A percentile compares a stretch with the other conserved stretches of the same genome.
Conservation (phyloP, 148 eudicot genomes). For the Rhododendron henanense region DNA sequence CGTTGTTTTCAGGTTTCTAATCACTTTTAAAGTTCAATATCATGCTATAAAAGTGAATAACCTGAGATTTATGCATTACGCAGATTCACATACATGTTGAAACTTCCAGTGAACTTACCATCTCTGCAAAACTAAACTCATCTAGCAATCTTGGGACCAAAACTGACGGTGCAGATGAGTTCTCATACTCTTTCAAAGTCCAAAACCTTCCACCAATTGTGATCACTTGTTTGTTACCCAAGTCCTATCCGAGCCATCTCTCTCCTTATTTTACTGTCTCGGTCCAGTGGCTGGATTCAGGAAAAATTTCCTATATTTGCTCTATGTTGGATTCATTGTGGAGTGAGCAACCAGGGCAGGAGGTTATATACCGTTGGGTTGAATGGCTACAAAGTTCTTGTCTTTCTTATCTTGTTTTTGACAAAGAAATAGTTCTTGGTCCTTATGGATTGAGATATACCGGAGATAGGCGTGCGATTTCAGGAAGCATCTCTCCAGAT, state of each 20-base stretch:
- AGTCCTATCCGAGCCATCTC: constrained; percentile 76
- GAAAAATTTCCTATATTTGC: constrained; percentile 61
- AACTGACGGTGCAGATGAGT: constrained; percentile 34
- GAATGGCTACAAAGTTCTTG: constrained; percentile 74
- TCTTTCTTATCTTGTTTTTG: constrained; percentile 67
- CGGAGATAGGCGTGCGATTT: constrained; percentile 77
- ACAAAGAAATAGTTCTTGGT: constrained; percentile 64
- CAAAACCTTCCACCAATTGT: constrained; percentile 76
- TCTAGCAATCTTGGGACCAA: constrained; percentile 20
- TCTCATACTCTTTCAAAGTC: constrained; percentile 67
- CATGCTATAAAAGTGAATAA: neutral
- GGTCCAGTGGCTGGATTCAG: constrained; percentile 74
- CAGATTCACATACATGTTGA: constrained; percentile 74
- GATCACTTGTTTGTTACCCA: constrained; percentile 74
- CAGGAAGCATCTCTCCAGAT: constrained; percentile 72
- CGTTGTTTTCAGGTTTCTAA: constrained; percentile 71
- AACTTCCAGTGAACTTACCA: constrained; percentile 42
- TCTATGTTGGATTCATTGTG: constrained; percentile 73
- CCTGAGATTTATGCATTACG: constrained; percentile 14
- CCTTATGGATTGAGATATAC: constrained; percentile 46
- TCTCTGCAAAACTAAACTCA: constrained; percentile 56
- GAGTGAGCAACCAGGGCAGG: constrained; percentile 79
- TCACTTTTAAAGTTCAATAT: constrained; percentile 6
- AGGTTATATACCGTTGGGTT: constrained; percentile 76
- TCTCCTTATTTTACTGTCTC: constrained; percentile 76